Conservation (phyloP, 345 rosid species). For the Linum trigynum region DNA sequence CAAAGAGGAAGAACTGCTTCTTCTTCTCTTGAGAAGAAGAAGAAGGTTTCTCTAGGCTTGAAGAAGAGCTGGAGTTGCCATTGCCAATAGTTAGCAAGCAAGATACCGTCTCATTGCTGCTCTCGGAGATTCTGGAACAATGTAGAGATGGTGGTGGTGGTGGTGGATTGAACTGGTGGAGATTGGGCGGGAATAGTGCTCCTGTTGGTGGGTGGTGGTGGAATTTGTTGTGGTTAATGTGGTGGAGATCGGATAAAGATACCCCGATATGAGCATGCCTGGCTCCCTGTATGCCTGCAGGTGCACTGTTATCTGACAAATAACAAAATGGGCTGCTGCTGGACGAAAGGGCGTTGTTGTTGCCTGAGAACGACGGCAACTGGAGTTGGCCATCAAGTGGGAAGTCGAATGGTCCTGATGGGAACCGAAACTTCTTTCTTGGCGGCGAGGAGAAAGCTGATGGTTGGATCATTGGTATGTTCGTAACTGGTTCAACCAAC, state of each 20-base stretch:
- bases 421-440: conserved; percentile 3
- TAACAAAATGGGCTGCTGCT: conserved; percentile 4
- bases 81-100: conserved; percentile 65
- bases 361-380: conserved; percentile 3
- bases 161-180: conserved; percentile 33
- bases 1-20: conserved; percentile 73
- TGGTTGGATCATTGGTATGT: background rate
- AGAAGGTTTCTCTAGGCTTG: conserved; percentile 41
- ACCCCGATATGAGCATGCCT: conserved; percentile 7
- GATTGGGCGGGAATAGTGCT: conserved; percentile 47
- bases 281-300: conserved; percentile 15
- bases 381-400: conserved; percentile 5
- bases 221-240: conserved; percentile 15
- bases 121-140: conserved; percentile 34
- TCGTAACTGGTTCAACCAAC: conserved; percentile 3
- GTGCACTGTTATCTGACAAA: background rate
- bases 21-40: conserved; percentile 40
- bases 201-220: conserved; percentile 24
- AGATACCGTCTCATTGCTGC: conserved; percentile 45
- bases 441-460: conserved; percentile 3
- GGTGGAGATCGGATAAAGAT: conserved; percentile 2
- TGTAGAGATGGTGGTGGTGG: too few relatives aligned
- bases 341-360: conserved; percentile 3
- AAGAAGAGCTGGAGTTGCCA: conserved; percentile 22
- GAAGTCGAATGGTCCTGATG: background rate